These are phyloP conservation scores for Trichomonascaceae sp. DNA, from an alignment of 1,139 yeast genomes.

Conservation along the genomic window DNA sequence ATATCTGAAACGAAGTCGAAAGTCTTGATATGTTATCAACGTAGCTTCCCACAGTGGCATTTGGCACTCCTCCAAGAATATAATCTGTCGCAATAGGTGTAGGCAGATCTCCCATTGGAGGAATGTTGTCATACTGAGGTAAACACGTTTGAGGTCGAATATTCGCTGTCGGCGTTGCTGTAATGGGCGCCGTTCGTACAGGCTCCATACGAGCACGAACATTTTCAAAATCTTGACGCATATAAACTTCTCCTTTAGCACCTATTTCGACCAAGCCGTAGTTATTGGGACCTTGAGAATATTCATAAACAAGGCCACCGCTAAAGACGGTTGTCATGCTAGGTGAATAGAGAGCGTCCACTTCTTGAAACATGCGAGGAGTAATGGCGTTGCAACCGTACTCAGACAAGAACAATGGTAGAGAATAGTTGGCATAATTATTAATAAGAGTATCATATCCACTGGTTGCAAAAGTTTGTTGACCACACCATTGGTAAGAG, in stretches of 20 bases:
- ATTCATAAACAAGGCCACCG: slow-evolving; percentile 92
- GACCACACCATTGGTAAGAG: slow-evolving; percentile 93
- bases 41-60: slow-evolving; percentile 39
- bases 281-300: slow-evolving; percentile 77
- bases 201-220: slow-evolving; percentile 20
- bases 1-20: slow-evolving; percentile 40
- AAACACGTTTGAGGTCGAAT: slow-evolving; percentile 21
- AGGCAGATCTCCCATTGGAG: slow-evolving; percentile 25
- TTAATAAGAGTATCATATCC: slow-evolving; percentile 63
- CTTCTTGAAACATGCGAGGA: slow-evolving; percentile 80
- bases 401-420: slow-evolving; percentile 86
- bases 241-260: slow-evolving; percentile 46
- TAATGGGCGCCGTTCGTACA: slow-evolving; percentile 14
- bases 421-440: slow-evolving; percentile 53
- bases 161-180: slow-evolving; percentile 13
- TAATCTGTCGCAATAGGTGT: slow-evolving; percentile 23
- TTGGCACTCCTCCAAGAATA: slow-evolving; percentile 27
- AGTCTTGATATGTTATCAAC: slow-evolving; percentile 33
- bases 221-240: slow-evolving; percentile 30
- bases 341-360: slow-evolving; percentile 38
- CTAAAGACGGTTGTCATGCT: slow-evolving; percentile 54
- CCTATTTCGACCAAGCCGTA: slow-evolving; percentile 76
- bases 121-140: slow-evolving; percentile 29
- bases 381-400: slow-evolving; percentile 84
- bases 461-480: slow-evolving; percentile 55